Evolutionary conservation across 495 filamentous ascomycete species (phyloP), one percentile per base, ranked within the genome.

Genomic region (Tetracladium setigerum): DNA sequence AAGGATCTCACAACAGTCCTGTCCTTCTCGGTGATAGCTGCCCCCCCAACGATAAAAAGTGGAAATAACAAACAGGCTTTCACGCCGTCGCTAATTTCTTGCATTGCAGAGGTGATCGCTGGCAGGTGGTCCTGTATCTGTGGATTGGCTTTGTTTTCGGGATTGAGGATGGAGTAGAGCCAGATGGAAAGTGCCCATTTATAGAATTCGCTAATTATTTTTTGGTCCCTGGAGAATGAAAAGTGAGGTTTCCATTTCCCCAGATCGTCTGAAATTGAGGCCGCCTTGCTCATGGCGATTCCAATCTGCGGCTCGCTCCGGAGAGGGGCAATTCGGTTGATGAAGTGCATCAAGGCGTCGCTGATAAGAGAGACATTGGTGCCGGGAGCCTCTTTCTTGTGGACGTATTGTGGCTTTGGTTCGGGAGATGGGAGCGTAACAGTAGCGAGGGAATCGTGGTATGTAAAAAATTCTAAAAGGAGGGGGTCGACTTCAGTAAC

Each of bases 31-130:
- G 10, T n/a, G 14, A 48, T 53, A 10, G 50, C 50, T 12, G 50
- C 50, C 8, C 31, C 14, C 16, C 44, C 50, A 16, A 44, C 24
- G 6, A 53, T 32, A 30, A 53, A 53, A 11, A 53, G 30, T n/a
- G 50, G 50, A 35, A 53, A 53, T 13, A 53, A 24, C 12, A 53
- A 18, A 31, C 44, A 53, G n/a, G 44, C 30, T 40, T 48, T 47
- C 2, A 44, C 50, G 10, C 38, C 38, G 16, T 53, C 44, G 13
- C 39, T 39, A 39, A 53, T 48, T 15, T 48, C 38, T 7, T 9
- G n/a, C 38, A 53, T 47, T 14, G 18, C 44, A 19, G 10, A 19
- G 11, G 30, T 19, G 4, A 41, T 44, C 4, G n/a, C 2, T 27
- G 38, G 8, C 13, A 53, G 44, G 8, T 17, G 31, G 13, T 30